A percentile compares a stretch with the other conserved stretches of the same genome.
These are phyloP conservation scores for Acer campestre DNA, from an alignment of 345 rosid genomes.

Conservation along the genomic window DNA sequence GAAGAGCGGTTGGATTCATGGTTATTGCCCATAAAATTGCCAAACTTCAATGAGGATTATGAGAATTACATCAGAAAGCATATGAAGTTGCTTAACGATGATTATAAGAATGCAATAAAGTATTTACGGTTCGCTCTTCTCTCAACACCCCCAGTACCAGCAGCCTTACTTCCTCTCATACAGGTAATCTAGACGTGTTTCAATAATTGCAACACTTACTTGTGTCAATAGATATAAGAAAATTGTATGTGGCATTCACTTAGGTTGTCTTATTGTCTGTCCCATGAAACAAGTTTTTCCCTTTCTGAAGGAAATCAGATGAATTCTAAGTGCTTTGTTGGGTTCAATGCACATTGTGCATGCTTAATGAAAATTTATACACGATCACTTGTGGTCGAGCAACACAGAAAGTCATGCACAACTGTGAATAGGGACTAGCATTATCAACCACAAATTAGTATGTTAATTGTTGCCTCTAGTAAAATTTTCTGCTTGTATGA, in stretches of 20 bases:
- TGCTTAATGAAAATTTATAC: background rate
- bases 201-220: slow-evolving; percentile 1
- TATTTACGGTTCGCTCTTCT: slow-evolving; percentile 50
- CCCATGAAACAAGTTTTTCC: background rate
- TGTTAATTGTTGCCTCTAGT: background rate
- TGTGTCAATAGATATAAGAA: background rate
- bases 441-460: background rate
- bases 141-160: slow-evolving; percentile 40
- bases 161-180: slow-evolving; percentile 74
- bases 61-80: slow-evolving; percentile 28
- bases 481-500: background rate
- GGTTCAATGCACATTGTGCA: background rate
- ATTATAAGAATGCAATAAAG: slow-evolving; percentile 66
- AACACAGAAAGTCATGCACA: background rate
- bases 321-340: background rate
- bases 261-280: background rate
- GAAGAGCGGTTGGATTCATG: slow-evolving; percentile 64
- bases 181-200: slow-evolving; percentile 49
- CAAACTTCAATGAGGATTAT: slow-evolving; percentile 42
- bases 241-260: background rate
- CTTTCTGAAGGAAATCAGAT: background rate
- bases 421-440: background rate
- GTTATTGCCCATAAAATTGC: slow-evolving; percentile 69
- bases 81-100: slow-evolving; percentile 33
- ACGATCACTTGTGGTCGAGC: background rate